Evolutionary conservation across 305 asterid species (phyloP).

Genomic region (Plantago coronopus): DNA sequence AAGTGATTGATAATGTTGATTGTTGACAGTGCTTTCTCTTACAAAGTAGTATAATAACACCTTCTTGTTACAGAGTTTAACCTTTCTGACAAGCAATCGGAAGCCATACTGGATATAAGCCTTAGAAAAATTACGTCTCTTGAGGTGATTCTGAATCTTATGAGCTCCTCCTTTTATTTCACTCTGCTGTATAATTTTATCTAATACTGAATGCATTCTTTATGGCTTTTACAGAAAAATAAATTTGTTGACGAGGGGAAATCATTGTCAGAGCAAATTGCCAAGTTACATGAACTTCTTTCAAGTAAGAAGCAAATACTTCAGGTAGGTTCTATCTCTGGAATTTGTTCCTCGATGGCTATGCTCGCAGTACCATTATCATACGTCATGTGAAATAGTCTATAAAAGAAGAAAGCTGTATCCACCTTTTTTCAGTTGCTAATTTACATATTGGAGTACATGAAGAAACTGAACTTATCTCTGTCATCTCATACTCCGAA

Average conservation of each 20-base stretch:
- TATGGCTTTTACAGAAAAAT: conserved; percentile 61
- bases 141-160: conserved; percentile 54
- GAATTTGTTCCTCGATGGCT: conserved; percentile 18
- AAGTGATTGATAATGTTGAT: too few species aligned
- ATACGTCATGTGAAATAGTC: not conserved
- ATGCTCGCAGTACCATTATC: not conserved
- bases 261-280: conserved; percentile 63
- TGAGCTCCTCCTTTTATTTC: conserved; percentile 21
- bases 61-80: conserved; percentile 56
- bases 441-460: conserved; percentile 12
- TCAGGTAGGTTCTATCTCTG: conserved; percentile 44
- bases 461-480: conserved; percentile 6
- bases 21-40: too few species aligned
- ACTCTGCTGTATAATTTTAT: conserved; percentile 12
- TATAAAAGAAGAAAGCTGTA: conserved; percentile 6
- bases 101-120: conserved; percentile 93
- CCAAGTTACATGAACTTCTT: conserved; percentile 75
- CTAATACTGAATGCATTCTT: conserved; percentile 17
- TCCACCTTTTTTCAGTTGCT: conserved; percentile 5
- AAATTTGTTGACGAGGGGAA: conserved; percentile 80
- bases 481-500: conserved; percentile 11
- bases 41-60: too few species aligned
- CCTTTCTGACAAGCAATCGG: conserved; percentile 91
- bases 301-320: conserved; percentile 73
- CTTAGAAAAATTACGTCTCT: conserved; percentile 86